Evolutionary conservation across 2,329 filamentous ascomycete species (phyloP), one percentile per base, ranked within the genome.

Genomic region (Fusarium camptoceras): DNA sequence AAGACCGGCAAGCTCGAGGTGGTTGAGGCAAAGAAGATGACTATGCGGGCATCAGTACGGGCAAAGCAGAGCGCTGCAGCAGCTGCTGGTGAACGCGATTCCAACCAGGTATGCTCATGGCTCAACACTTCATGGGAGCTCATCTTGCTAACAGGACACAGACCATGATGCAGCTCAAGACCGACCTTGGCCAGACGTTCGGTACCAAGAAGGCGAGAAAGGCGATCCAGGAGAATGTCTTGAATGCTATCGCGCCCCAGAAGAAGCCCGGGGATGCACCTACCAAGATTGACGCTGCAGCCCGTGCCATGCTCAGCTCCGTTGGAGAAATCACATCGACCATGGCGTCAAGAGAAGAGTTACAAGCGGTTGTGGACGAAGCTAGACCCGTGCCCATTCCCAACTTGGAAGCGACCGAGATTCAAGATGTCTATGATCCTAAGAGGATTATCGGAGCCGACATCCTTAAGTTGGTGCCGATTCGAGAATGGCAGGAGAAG

Each of bases 181-280:
- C 89, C 73, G 88, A 90, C 4, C 88, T 97, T 15, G 92, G 92
- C 42, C 86, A 92, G 73, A 89, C 91, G 31, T 97, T 97, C 75
- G 93, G 93, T 78, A 95, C 92, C 27, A 94, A 93, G 83, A 95
- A 94, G 81, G 91, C 93, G 24, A 92, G 90, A 84, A 95, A 94
- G 81, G 91, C 89, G 2, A 89, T 96, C 72, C 84, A 86, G 28
- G 87, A 90, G 59, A 85, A 87, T 68, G 89, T 89, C 4, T 86
- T 92, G 73, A 94, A 94, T 76, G 91, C 91, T 20, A 93, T 95
- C 72, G 81, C 80, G 43, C 79, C 83, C 43, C 77, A 78, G 75
- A 81, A 77, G 68, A 77, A 73, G 59, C 55, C 60, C 2, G 73
- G 71, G 39, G 75, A 78, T 24, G 78, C 76, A 58, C 80, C 83